Evolutionary conservation across 495 filamentous ascomycete species (phyloP).

Genomic region (Neurospora discreta): DNA sequence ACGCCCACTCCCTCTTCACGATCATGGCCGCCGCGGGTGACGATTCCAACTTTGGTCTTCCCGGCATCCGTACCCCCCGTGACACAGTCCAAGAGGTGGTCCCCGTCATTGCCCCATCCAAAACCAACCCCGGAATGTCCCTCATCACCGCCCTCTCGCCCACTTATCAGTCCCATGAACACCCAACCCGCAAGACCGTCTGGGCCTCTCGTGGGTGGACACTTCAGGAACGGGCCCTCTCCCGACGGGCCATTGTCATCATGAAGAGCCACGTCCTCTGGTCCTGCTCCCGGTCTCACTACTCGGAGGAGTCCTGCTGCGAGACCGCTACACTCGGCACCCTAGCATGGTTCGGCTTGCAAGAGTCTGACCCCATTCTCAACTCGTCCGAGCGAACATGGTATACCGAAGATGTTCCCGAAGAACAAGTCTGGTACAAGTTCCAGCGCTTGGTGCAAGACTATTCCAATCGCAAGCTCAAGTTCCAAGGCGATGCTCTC

Average conservation of each 20-base stretch:
- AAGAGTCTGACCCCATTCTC: neutral
- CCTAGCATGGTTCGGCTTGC: neutral
- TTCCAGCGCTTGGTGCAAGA: neutral
- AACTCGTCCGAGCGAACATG: neutral
- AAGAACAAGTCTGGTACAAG: neutral
- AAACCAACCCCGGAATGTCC: neutral
- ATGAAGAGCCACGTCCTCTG: neutral
- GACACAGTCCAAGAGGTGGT: neutral
- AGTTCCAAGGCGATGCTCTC: neutral
- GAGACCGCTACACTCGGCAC: neutral
- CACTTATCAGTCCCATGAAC: neutral
- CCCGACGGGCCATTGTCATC: neutral
- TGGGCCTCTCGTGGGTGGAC: neutral
- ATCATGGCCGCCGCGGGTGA: conserved; percentile 6
- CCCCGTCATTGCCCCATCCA: neutral
- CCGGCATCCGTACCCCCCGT: neutral
- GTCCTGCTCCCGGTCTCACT: neutral
- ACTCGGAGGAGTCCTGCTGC: neutral
- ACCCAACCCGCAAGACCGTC: neutral
- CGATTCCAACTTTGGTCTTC: neutral
- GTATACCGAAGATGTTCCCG: neutral
- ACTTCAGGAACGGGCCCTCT: neutral
- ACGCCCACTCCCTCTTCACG: conserved; percentile 8
- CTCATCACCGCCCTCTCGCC: neutral
- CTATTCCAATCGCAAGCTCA: neutral